A percentile compares a stretch with the other conserved stretches of the same genome.
Conservation (phyloP, 352 stramenopile species). For the Pythium oligandrum region DNA sequence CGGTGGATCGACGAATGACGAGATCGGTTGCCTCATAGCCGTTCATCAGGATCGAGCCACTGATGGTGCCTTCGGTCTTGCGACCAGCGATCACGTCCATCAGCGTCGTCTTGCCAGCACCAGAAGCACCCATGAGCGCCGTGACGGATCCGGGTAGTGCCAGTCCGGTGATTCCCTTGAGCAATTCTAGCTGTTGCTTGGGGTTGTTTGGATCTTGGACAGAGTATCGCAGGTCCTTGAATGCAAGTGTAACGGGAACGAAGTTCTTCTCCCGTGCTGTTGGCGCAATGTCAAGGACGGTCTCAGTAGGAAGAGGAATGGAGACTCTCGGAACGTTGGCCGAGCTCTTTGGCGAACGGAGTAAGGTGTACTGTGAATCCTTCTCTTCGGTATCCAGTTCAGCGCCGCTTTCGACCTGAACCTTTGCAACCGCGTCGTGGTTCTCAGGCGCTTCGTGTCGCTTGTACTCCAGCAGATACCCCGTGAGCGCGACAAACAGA, state of each 20-base stretch:
- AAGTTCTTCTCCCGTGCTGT: conserved; percentile 14
- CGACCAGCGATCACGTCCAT: conserved; percentile 51
- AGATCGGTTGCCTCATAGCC: conserved; percentile 18
- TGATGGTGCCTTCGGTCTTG: conserved; percentile 66
- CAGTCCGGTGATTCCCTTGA: conserved; percentile 23
- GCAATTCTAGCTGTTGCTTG: conserved; percentile 29
- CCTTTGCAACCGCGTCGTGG: conserved; percentile 4
- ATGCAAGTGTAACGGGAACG: conserved; percentile 22
- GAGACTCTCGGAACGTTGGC: not conserved
- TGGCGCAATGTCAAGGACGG: conserved; percentile 3
- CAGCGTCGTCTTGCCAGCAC: conserved; percentile 67
- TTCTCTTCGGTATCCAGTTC: not conserved
- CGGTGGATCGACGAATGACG: conserved; percentile 18
- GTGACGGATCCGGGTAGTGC: conserved; percentile 27
- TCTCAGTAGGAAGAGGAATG: not conserved
- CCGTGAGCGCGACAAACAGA: conserved; percentile 20
- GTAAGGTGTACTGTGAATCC: not conserved
- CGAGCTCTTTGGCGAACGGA: conserved; percentile 6
- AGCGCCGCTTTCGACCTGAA: not conserved
- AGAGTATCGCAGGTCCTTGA: conserved; percentile 26
- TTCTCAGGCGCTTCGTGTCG: conserved; percentile 19
- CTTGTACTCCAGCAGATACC: conserved; percentile 20
- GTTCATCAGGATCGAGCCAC: conserved; percentile 37
- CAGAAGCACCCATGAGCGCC: conserved; percentile 35
- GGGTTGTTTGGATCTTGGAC: conserved; percentile 18